Evolutionary conservation across 768 basidiomycete genomes (phyloP), one percentile per base, ranked within the genome.

Genomic region (Lyophyllum semitale): DNA sequence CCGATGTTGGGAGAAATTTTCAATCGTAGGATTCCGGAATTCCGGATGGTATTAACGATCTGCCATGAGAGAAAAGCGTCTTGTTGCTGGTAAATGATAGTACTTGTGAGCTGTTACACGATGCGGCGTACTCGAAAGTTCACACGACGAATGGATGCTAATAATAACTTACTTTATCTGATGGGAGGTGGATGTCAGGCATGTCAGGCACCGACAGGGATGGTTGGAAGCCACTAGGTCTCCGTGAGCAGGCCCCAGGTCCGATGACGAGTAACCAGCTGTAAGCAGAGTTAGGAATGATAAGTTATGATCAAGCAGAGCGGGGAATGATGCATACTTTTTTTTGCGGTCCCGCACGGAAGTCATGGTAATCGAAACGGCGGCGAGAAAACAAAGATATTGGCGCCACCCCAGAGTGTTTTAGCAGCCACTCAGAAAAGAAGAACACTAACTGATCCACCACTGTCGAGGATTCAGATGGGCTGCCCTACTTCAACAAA

Each of bases 401-500:
- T 25, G 25, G 23, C 26, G 37, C 18, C 30, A 12, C 30, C 30
- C 12, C 30, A 32, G 12, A 12, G 30, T 12, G 6, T 12, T 32
- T n/a, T 27, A 46, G 17, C 22, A 4, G 32, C 8, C 11, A 20
- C 2, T 74, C 63, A 80, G 60, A 76, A 78, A n/a, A 87, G 82
- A 35, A 80, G 61, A 12, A 84, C 68, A 7, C 77, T 68, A 35
- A 91, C 75, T n/a, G 62, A 66, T 2, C 75, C 71, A 6, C 78
- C 84, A 23, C 73, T 70, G 55, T 87, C 81, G 32, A 91, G 67
- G n/a, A 90, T 83, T 18, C 70, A 71, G 25, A 83, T 77, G 0
- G 81, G 75, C 68, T 91, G 90, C 0, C 71, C 71, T 6, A 84
- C 78, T 62, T 87, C 84, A 12, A 73, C 77, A 68, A 93, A 92